Evolutionary conservation across 345 rosid genomes (phyloP).

Genomic region (Anacardium occidentale): DNA sequence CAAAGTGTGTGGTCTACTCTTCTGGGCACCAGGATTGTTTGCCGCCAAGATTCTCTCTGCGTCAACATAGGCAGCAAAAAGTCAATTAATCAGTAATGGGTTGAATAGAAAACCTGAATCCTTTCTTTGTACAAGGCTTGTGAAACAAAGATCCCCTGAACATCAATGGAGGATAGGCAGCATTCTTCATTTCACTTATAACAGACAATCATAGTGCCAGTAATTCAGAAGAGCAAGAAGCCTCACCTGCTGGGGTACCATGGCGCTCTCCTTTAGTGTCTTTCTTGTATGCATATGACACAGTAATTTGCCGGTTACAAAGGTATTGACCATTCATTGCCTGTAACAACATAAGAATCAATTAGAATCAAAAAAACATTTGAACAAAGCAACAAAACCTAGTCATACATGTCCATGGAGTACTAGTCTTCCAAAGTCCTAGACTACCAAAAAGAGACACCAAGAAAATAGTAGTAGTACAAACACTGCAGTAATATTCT

Average conservation of each 20-base stretch:
- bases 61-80: slow-evolving; percentile 10
- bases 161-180: background rate
- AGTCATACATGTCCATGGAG: background rate
- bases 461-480: background rate
- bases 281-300: slow-evolving; percentile 95
- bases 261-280: slow-evolving; percentile 99
- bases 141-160: background rate
- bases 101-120: background rate
- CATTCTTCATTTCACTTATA: background rate
- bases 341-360: slow-evolving; percentile 35
- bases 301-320: slow-evolving; percentile 94
- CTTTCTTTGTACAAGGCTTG: background rate
- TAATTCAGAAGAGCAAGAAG: slow-evolving; percentile 12
- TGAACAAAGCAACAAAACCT: background rate
- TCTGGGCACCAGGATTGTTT: slow-evolving; percentile 77
- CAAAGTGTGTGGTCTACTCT: slow-evolving; percentile 91
- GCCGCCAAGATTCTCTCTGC: slow-evolving; percentile 98
- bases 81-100: background rate
- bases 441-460: background rate
- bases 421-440: background rate
- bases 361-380: slow-evolving; percentile 9
- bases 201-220: background rate
- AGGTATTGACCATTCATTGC: slow-evolving; percentile 98
- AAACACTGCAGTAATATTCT: background rate
- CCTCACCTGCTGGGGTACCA: slow-evolving; percentile 95